phyloP scores from a whole-genome alignment of 495 filamentous ascomycete genomes.

The Pyrenula massariospora region DNA sequence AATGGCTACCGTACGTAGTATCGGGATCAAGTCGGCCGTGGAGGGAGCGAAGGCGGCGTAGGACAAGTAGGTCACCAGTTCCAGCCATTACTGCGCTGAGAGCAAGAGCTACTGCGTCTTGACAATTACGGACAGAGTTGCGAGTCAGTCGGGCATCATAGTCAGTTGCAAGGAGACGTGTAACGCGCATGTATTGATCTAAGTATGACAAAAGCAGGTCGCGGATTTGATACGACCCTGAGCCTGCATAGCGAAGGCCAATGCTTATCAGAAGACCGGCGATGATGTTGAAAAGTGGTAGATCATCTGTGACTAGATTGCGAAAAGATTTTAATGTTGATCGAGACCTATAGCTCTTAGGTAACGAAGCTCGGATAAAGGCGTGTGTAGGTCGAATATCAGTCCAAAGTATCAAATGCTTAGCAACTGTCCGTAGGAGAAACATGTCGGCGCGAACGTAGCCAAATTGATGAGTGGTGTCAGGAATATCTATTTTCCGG shows the following conservation, averaged over 20 bases:
- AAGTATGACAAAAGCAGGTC: slow-evolving; percentile 77
- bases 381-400: slow-evolving; percentile 53
- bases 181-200: slow-evolving; percentile 76
- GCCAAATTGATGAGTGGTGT: slow-evolving; percentile 81
- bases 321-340: slow-evolving; percentile 39
- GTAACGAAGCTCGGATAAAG: slow-evolving; percentile 70
- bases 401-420: slow-evolving; percentile 89
- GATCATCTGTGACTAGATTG: slow-evolving; percentile 57
- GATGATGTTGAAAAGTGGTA: slow-evolving; percentile 88
- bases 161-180: slow-evolving; percentile 47
- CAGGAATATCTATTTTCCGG: slow-evolving; percentile 83
- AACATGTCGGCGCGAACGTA: slow-evolving; percentile 91
- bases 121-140: slow-evolving; percentile 77
- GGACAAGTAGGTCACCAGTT: slow-evolving; percentile 78
- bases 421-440: slow-evolving; percentile 79
- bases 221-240: slow-evolving; percentile 53
- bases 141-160: slow-evolving; percentile 76
- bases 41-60: slow-evolving; percentile 75
- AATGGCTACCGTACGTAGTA: slow-evolving; percentile 83
- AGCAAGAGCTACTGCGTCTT: slow-evolving; percentile 71
- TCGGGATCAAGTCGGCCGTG: slow-evolving; percentile 80
- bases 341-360: slow-evolving; percentile 47
- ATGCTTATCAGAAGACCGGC: slow-evolving; percentile 81
- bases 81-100: slow-evolving; percentile 89
- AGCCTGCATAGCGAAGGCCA: slow-evolving; percentile 80